phyloP scores from a whole-genome alignment of 1,284 basidiomycete species.

The Ceratobasidium sp. region DNA sequence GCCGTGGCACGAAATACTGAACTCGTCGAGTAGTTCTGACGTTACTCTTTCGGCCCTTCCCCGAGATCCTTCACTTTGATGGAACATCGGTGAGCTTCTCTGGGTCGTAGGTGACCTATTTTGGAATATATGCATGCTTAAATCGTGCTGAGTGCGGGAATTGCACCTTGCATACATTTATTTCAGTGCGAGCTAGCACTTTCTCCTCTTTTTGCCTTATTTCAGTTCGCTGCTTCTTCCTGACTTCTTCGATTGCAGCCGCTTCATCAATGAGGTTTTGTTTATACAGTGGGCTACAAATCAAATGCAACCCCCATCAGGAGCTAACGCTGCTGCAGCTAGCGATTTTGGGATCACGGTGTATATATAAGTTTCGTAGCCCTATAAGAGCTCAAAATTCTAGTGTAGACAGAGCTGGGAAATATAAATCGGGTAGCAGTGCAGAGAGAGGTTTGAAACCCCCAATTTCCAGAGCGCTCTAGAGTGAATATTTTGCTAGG shows the following conservation, averaged over 20 bases:
- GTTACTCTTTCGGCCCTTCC: background rate
- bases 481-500: too few species aligned
- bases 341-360: too few species aligned
- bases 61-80: background rate
- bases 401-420: too few species aligned
- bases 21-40: background rate
- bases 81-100: background rate
- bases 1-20: background rate
- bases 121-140: background rate
- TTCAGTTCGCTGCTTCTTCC: background rate
- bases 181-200: background rate
- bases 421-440: too few species aligned
- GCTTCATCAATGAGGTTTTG: background rate
- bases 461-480: too few species aligned
- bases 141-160: too few species aligned
- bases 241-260: background rate
- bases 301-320: too few species aligned
- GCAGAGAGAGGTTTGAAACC: too few species aligned
- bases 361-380: too few species aligned
- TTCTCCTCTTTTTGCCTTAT: background rate
- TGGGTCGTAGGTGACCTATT: constrained; percentile 8
- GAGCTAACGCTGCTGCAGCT: too few species aligned
- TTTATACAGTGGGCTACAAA: too few species aligned
- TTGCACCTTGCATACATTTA: background rate
- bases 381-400: too few species aligned